Evolutionary conservation across 1,284 basidiomycete genomes (phyloP).

Genomic region (Pascua guehoae): DNA sequence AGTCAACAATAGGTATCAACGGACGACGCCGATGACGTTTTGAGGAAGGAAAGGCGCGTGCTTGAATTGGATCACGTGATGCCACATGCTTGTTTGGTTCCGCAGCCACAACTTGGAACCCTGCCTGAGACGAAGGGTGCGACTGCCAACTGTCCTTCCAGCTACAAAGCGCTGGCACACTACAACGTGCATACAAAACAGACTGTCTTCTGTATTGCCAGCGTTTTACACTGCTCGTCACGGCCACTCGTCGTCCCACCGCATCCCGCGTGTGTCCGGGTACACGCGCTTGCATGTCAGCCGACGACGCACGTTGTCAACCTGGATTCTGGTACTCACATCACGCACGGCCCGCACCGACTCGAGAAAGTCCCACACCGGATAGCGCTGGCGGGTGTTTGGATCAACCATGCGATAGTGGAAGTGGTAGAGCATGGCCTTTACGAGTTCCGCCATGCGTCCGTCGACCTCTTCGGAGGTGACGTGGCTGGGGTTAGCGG

Average conservation of each 20-base stretch:
- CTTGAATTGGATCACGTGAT: neutral
- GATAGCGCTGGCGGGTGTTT: constrained; percentile 2
- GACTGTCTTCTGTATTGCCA: neutral
- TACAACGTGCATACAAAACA: too few species aligned
- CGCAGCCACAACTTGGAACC: neutral
- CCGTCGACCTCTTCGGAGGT: constrained; percentile 15
- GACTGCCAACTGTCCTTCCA: neutral
- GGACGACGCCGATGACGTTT: too few species aligned
- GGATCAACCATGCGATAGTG: constrained; percentile 9
- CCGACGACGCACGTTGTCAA: neutral
- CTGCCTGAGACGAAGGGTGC: too few species aligned
- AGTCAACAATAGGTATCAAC: too few species aligned
- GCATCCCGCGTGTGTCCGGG: constrained; percentile 4
- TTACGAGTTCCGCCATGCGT: constrained; percentile 8
- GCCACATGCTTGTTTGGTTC: constrained; percentile 8
- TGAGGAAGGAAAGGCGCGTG: too few species aligned
- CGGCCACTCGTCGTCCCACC: constrained; percentile 18
- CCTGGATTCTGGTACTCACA: constrained; percentile 3
- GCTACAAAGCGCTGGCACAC: neutral
- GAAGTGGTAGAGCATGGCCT: constrained; percentile 15
- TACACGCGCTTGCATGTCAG: constrained; percentile 9
- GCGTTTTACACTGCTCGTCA: neutral
- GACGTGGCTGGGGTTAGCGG: constrained; percentile 6
- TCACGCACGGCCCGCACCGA: constrained; percentile 16
- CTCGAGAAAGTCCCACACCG: constrained; percentile 12